A percentile compares a stretch with the other conserved stretches of the same genome.
These are phyloP conservation scores for Tricholoma bakamatsutake DNA, from an alignment of 768 basidiomycete species.

Conservation along the genomic window DNA sequence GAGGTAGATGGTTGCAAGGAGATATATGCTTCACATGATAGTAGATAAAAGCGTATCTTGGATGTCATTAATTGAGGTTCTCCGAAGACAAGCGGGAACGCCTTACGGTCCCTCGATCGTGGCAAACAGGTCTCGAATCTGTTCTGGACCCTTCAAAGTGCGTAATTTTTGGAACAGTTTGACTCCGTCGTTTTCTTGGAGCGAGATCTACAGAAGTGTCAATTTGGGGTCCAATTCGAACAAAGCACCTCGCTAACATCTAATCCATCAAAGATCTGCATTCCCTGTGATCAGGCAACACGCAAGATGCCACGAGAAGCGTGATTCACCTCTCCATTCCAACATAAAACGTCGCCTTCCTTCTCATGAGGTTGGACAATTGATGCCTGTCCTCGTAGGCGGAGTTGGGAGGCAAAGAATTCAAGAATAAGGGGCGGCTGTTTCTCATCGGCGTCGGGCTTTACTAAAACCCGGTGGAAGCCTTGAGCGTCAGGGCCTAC, in stretches of 20 bases:
- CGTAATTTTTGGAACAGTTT: constrained; percentile 37
- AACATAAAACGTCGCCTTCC: constrained; percentile 62
- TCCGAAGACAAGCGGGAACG: not conserved
- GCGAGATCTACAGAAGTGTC: constrained; percentile 37
- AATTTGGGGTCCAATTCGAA: not conserved
- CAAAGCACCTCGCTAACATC: constrained; percentile 37
- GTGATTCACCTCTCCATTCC: constrained; percentile 73
- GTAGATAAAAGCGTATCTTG: constrained; percentile 76
- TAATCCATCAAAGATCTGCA: constrained; percentile 71
- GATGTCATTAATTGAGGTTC: not conserved
- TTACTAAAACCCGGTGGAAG: constrained; percentile 18
- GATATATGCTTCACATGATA: constrained; percentile 50
- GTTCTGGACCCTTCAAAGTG: constrained; percentile 24
- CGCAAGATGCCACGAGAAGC: not conserved
- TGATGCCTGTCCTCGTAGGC: constrained; percentile 53
- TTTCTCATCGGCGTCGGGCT: not conserved
- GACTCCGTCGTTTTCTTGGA: constrained; percentile 68
- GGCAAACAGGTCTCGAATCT: constrained; percentile 49
- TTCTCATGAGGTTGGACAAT: constrained; percentile 65
- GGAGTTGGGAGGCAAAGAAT: constrained; percentile 73
- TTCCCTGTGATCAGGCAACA: not conserved
- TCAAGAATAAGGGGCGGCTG: constrained; percentile 27
- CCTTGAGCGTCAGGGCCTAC: constrained; percentile 65
- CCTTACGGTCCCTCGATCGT: constrained; percentile 80
- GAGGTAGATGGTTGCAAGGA: not conserved